Evolutionary conservation across 2,329 filamentous ascomycete species (phyloP), one percentile per base, ranked within the genome.

Genomic region (Kalaharituber pfeilii): DNA sequence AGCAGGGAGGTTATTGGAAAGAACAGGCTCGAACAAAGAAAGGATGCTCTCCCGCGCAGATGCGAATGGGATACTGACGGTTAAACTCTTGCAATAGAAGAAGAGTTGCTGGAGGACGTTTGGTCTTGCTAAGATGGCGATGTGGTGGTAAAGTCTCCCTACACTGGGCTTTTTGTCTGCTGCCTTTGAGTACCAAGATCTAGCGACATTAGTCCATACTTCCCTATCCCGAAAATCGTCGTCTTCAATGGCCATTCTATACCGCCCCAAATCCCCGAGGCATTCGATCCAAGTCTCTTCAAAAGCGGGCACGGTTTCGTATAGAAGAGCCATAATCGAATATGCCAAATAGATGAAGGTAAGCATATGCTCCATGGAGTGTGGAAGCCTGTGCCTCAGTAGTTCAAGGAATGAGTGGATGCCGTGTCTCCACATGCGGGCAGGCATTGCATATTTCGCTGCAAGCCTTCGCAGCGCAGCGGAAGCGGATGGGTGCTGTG

Each of bases 261-360:
- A 63, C 20, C 88, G 73, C 0, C 82, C 83, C 0, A 96, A 69
- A 64, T 96, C 88, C 0, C 89, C 89, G 0, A 96, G 70, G 52
- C 88, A 95, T 60, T 95, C 89, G 7, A 94, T 85, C 89, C 89
- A 96, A 0, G 85, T 94, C 55, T 91, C 84, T 52, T 84, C 77
- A 60, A 94, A 95, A 0, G 77, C 74, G 0, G 84, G 80, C 0
- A 94, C 85, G 0, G 85, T 94, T 63, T 96, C 89, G 56, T 87
- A 84, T 0, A 95, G 68, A 0, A 95, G 68, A 0, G 85, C 82
- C 76, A 95, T 86, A 79, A 94, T 93, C 1, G 82, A 83, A 60
- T 95, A 96, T 0, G 87, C 82, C 15, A 89, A 68, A 58, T 93
- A 93, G 0, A 96, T 86, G 53, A 94, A 96, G 0, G 81, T 80